Conservation (phyloP, 2,329 filamentous ascomycete species). For the Venturia oleaginea region DNA sequence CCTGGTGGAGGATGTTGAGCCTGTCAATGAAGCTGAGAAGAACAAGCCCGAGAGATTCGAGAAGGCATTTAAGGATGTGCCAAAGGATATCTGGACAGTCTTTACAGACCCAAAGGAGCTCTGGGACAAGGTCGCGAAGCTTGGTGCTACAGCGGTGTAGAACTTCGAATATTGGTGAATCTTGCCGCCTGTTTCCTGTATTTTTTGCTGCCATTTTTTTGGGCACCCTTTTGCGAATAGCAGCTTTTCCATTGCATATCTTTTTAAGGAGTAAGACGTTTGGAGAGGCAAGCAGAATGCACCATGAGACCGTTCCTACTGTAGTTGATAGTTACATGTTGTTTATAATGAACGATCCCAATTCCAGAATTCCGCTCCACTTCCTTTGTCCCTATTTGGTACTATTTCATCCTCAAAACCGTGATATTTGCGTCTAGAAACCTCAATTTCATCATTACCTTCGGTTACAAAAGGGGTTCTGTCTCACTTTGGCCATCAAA, state of each 20-base stretch:
- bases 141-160: slow-evolving; percentile 14
- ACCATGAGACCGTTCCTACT: background rate
- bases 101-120: slow-evolving; percentile 70
- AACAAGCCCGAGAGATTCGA: slow-evolving; percentile 62
- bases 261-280: background rate
- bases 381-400: no score
- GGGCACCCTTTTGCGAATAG: background rate
- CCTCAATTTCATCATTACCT: background rate
- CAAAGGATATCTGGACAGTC: slow-evolving; percentile 64
- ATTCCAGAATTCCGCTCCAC: background rate
- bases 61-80: slow-evolving; percentile 69
- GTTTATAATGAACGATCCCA: background rate
- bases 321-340: background rate
- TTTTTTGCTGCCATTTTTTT: background rate
- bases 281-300: background rate
- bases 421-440: background rate
- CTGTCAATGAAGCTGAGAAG: slow-evolving; percentile 66
- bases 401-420: background rate
- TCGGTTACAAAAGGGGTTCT: background rate
- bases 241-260: background rate
- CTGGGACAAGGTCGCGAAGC: slow-evolving; percentile 29
- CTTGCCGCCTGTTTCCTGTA: background rate
- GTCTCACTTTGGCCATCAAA: background rate
- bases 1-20: slow-evolving; percentile 65
- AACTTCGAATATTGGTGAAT: background rate